Percentiles rank a stretch among this genome's conserved stretches.
Conservation (phyloP, 805 yeast genomes). For the Zygosaccharomyces bailii region DNA sequence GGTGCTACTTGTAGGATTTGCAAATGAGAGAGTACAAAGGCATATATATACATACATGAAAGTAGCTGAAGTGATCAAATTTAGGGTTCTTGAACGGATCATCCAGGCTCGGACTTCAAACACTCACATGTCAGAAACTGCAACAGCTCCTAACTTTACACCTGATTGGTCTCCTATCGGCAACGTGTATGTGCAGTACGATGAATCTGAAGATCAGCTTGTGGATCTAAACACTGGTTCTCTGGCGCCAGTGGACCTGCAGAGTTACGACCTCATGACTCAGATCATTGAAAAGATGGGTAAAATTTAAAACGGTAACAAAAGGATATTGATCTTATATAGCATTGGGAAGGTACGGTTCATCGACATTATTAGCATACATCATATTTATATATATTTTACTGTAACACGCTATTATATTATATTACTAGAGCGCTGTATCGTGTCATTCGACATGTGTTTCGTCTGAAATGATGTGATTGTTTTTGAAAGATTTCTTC, state of each 20-base stretch:
- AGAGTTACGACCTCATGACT: constrained; percentile 25
- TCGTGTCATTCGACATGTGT: not conserved
- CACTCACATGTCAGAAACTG: constrained; percentile 4
- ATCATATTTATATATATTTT: not conserved
- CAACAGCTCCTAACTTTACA: not conserved
- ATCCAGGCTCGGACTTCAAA: not conserved
- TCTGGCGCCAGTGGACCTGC: constrained; percentile 26
- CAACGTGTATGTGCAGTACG: constrained; percentile 8
- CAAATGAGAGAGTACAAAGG: not conserved
- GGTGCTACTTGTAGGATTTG: not conserved
- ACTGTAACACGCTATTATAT: not conserved
- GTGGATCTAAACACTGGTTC: constrained; percentile 34
- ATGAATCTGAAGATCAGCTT: constrained; percentile 30
- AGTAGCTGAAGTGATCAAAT: not conserved
- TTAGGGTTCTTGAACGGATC: not conserved
- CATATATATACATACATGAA: not conserved
- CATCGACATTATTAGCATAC: not conserved
- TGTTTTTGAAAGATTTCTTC: not conserved
- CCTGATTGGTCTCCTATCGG: constrained; percentile 2
- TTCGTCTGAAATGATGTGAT: not conserved
- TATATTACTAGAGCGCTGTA: not conserved
- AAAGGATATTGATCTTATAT: not conserved
- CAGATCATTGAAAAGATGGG: constrained; percentile 28
- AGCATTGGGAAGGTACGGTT: not conserved
- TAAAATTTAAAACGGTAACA: constrained; percentile 16